phyloP scores from a whole-genome alignment of 345 rosid species.

The Euclidium syriacum region DNA sequence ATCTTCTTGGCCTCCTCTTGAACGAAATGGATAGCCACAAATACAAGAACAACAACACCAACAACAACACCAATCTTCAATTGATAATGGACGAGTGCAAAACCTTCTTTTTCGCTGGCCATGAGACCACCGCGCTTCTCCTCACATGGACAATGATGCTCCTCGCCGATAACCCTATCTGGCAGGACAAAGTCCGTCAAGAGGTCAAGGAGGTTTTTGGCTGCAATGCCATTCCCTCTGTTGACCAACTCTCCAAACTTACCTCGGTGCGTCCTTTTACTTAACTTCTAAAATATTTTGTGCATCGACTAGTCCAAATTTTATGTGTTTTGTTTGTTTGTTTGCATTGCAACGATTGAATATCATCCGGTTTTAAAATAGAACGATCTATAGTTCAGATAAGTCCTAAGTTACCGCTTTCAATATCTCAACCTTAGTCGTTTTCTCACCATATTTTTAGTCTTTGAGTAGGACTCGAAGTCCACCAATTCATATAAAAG shows the following conservation, averaged over 20 bases:
- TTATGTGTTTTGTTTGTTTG: too few species aligned
- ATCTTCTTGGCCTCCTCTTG: constrained; percentile 72
- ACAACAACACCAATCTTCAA: constrained; percentile 46
- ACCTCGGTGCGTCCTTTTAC: constrained; percentile 45
- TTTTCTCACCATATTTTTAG: not conserved
- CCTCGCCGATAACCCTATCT: constrained; percentile 62
- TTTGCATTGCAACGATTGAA: too few species aligned
- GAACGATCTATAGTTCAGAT: not conserved
- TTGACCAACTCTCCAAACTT: constrained; percentile 70
- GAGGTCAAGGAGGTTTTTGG: constrained; percentile 69
- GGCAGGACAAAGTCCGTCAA: constrained; percentile 77
- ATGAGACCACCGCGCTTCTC: constrained; percentile 79
- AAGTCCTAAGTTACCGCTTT: not conserved
- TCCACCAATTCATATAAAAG: constrained; percentile 27
- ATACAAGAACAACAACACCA: constrained; percentile 31
- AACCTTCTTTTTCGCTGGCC: constrained; percentile 96
- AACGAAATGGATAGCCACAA: constrained; percentile 62
- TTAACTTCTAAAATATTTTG: not conserved
- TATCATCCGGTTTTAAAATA: too few species aligned
- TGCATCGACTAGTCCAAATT: too few species aligned
- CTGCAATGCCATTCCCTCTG: constrained; percentile 42
- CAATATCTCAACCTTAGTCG: not conserved
- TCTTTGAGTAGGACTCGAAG: constrained; percentile 16
- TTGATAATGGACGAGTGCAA: constrained; percentile 96
- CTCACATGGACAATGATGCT: constrained; percentile 98